Evolutionary conservation across 2,329 filamentous ascomycete species (phyloP).

Genomic region (Xylariaceae sp.): DNA sequence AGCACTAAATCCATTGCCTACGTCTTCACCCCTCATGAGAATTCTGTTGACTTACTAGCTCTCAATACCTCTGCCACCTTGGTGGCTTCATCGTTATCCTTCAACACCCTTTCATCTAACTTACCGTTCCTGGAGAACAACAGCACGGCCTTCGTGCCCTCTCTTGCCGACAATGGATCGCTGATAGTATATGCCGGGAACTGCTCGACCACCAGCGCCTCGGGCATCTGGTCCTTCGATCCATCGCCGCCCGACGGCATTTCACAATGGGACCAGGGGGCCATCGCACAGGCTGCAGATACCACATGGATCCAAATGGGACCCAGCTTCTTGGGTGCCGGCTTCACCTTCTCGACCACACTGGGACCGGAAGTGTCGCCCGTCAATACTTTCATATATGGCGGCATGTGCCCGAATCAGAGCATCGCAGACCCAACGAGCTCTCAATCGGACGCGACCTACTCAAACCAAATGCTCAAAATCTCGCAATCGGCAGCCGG

Average conservation of each 20-base stretch:
- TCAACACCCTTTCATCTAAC: conserved; percentile 49
- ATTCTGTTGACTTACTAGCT: conserved; percentile 52
- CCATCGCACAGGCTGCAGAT: conserved; percentile 23
- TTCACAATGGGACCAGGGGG: conserved; percentile 40
- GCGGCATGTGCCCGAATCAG: conserved; percentile 78
- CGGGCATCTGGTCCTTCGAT: conserved; percentile 65
- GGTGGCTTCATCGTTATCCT: conserved; percentile 40
- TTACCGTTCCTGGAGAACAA: conserved; percentile 59
- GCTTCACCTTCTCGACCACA: conserved; percentile 64
- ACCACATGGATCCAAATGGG: conserved; percentile 31
- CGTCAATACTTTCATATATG: conserved; percentile 69
- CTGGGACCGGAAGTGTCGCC: conserved; percentile 50
- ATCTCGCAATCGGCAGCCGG: conserved; percentile 47
- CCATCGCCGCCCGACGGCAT: conserved; percentile 39
- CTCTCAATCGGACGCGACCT: conserved; percentile 68
- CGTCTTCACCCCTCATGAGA: conserved; percentile 58
- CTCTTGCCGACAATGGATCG: conserved; percentile 62
- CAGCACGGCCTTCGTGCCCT: conserved; percentile 60
- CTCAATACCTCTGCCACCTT: conserved; percentile 62
- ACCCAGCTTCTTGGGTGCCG: conserved; percentile 50
- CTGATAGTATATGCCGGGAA: conserved; percentile 71
- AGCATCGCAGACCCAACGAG: conserved; percentile 37
- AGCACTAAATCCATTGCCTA: conserved; percentile 55
- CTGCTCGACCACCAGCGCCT: conserved; percentile 53
- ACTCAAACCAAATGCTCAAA: conserved; percentile 74